Percentiles rank a stretch among this genome's conserved stretches.
Evolutionary conservation across 192 early-diverging fungal species (phyloP).

Genomic region (Rhizophagus sp.): DNA sequence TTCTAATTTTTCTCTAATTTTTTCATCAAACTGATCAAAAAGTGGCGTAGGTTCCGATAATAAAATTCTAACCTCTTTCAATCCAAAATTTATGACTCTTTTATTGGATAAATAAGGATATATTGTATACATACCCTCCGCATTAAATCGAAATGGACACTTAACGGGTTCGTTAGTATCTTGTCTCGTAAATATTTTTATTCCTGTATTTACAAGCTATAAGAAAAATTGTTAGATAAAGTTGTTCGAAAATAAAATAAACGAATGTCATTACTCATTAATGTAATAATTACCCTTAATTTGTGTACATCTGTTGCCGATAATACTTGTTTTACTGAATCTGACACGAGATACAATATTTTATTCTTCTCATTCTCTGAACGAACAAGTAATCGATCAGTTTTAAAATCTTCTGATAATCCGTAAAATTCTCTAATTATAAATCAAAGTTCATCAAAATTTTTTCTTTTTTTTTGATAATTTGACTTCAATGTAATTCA

Average conservation of each 20-base stretch:
- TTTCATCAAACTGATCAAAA: constrained; percentile 35
- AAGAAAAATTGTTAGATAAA: not conserved
- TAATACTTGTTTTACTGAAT: constrained; percentile 76
- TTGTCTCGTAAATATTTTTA: constrained; percentile 83
- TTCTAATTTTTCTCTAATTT: not conserved
- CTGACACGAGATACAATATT: constrained; percentile 84
- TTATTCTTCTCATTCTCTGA: constrained; percentile 69
- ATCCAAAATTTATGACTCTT: constrained; percentile 47
- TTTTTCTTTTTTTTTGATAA: not conserved
- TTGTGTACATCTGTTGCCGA: constrained; percentile 57
- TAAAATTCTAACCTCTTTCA: constrained; percentile 50
- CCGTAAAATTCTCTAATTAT: constrained; percentile 69
- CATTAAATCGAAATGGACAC: constrained; percentile 67
- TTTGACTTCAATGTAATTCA: not conserved
- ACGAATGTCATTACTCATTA: not conserved
- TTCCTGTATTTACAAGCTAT: constrained; percentile 91
- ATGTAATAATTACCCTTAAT: constrained; percentile 46
- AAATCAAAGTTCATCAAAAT: not conserved
- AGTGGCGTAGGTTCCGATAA: constrained; percentile 53
- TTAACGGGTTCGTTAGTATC: constrained; percentile 51
- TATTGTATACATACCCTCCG: constrained; percentile 68
- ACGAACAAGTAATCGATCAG: constrained; percentile 85
- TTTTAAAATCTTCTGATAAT: constrained; percentile 71
- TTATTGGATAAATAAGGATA: constrained; percentile 49
- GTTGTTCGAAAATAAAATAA: not conserved